These are phyloP conservation scores for Xylaria bambusicola DNA, from an alignment of 495 filamentous ascomycete genomes.

Conservation along the genomic window DNA sequence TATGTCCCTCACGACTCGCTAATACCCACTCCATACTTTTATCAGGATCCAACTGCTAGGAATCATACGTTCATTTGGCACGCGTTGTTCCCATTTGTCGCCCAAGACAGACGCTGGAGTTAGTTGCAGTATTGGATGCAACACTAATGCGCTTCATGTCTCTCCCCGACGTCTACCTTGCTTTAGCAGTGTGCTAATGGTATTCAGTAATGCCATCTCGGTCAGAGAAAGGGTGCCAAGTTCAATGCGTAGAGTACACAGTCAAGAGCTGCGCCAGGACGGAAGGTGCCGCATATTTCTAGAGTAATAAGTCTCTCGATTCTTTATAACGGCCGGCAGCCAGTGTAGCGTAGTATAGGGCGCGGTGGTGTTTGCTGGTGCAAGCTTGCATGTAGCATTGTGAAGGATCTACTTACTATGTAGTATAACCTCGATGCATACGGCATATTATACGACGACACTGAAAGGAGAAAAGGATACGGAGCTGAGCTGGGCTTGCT, in stretches of 20 bases:
- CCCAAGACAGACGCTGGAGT: not conserved
- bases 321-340: not conserved
- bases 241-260: too few species aligned
- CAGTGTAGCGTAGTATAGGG: not conserved
- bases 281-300: constrained; percentile 3
- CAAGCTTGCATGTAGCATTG: too few species aligned
- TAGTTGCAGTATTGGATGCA: constrained; percentile 4
- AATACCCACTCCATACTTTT: not conserved
- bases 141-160: constrained; percentile 3
- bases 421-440: too few species aligned
- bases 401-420: too few species aligned
- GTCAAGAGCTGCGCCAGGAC: not conserved
- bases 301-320: not conserved
- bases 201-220: constrained; percentile 1
- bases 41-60: not conserved
- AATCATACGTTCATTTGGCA: constrained; percentile 11
- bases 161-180: not conserved
- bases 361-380: not conserved
- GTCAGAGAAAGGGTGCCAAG: not conserved
- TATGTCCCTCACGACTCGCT: not conserved
- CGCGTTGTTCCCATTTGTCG: not conserved
- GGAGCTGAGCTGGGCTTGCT: too few species aligned
- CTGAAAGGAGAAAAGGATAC: too few species aligned
- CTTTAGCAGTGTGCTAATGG: too few species aligned
- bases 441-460: too few species aligned